These are phyloP conservation scores for Wallacemonas collosoma DNA, from an alignment of 208 protist genomes.

Conservation along the genomic window DNA sequence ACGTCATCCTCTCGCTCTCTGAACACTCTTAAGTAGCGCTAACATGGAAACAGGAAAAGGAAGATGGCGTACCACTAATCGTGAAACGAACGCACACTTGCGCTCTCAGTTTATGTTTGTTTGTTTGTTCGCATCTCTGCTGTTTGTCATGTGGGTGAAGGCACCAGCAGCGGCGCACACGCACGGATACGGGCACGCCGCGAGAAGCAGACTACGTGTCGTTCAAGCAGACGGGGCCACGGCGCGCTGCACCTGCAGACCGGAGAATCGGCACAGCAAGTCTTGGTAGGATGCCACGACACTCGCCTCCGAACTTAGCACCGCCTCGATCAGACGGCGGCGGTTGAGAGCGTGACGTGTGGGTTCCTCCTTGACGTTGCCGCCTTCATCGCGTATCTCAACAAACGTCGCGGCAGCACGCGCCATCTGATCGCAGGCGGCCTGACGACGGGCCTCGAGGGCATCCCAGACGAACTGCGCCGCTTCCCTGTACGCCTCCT, in stretches of 20 bases:
- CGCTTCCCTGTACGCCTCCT: not conserved
- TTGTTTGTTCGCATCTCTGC: too few species aligned
- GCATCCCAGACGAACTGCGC: slow-evolving; percentile 9
- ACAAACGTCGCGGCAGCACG: not conserved
- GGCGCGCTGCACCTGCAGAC: not conserved
- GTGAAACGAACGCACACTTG: too few species aligned
- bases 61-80: too few species aligned
- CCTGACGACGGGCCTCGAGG: slow-evolving; percentile 2
- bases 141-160: too few species aligned
- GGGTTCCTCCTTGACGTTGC: not conserved
- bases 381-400: slow-evolving; percentile 3
- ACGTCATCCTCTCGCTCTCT: too few species aligned
- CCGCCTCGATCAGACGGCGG: slow-evolving; percentile 1
- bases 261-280: slow-evolving; percentile 15
- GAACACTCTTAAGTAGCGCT: too few species aligned
- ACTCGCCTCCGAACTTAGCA: slow-evolving; percentile 7
- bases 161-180: not conserved
- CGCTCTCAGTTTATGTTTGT: too few species aligned
- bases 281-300: slow-evolving; percentile 13
- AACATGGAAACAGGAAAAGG: too few species aligned
- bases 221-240: not conserved
- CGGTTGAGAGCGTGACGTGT: slow-evolving; percentile 3
- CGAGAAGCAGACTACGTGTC: not conserved
- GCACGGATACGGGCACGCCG: not conserved
- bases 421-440: not conserved